These are phyloP conservation scores for Fusarium decemcellulare DNA, from an alignment of 2,329 filamentous ascomycete genomes.

Conservation along the genomic window DNA sequence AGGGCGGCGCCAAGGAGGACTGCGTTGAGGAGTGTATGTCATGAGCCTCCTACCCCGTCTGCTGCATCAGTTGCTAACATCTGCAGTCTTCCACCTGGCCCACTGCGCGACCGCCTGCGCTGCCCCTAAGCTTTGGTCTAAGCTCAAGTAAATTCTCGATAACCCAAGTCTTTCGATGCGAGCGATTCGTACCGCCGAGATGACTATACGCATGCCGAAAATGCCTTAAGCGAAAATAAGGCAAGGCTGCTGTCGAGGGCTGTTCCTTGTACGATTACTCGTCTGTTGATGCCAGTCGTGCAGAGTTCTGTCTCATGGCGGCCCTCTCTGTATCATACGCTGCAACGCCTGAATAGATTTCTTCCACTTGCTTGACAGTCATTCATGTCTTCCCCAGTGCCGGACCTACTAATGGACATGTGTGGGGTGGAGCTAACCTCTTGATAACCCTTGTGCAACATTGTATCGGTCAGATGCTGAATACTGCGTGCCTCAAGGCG, in stretches of 20 bases:
- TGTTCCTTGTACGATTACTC: slow-evolving; percentile 45
- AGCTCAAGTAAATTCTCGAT: slow-evolving; percentile 81
- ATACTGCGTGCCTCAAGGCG: no score
- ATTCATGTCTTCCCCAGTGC: neutral
- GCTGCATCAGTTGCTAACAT: slow-evolving; percentile 30
- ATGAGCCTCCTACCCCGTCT: neutral
- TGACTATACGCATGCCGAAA: slow-evolving; percentile 43
- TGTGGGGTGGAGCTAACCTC: no score
- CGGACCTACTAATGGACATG: no score
- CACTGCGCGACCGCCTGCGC: slow-evolving; percentile 96
- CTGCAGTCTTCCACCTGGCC: slow-evolving; percentile 94
- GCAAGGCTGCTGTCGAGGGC: slow-evolving; percentile 33
- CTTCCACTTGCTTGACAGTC: slow-evolving; percentile 32
- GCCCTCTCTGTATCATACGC: slow-evolving; percentile 50
- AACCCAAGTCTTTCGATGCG: slow-evolving; percentile 32
- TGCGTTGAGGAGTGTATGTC: slow-evolving; percentile 97
- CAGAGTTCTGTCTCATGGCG: slow-evolving; percentile 36
- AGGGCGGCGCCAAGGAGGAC: slow-evolving; percentile 86
- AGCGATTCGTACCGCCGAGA: slow-evolving; percentile 42
- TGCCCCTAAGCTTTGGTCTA: slow-evolving; percentile 93
- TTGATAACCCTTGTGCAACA: no score
- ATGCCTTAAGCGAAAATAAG: slow-evolving; percentile 42
- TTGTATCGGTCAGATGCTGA: no score
- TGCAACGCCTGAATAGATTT: slow-evolving; percentile 51
- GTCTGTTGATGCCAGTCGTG: slow-evolving; percentile 39